Evolutionary conservation across 768 basidiomycete genomes (phyloP).

Genomic region (Clitopilus passeckerianus): DNA sequence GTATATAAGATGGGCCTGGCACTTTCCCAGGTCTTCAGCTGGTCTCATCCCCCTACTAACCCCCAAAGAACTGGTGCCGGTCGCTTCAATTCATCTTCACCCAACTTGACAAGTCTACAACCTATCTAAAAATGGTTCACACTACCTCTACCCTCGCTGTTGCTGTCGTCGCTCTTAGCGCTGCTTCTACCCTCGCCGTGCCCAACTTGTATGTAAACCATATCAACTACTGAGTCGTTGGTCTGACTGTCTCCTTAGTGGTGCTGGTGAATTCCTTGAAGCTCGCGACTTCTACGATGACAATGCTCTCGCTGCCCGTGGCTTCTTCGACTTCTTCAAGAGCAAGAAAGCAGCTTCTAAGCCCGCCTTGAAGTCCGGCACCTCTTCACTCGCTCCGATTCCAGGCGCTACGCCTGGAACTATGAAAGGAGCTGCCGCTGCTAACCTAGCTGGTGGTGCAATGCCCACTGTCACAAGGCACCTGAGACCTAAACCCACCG

Average conservation of each 20-base stretch:
- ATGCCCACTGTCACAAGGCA: constrained; percentile 1
- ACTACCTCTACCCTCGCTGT: constrained; percentile 24
- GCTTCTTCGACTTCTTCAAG: constrained; percentile 7
- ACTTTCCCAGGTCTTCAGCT: constrained; percentile 19
- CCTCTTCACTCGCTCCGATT: constrained; percentile 16
- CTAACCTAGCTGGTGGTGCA: constrained; percentile 2
- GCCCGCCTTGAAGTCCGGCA: neutral
- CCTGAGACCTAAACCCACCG: neutral
- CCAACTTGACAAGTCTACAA: constrained; percentile 2
- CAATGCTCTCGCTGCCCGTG: constrained; percentile 16
- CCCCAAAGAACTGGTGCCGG: constrained; percentile 26
- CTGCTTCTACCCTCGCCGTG: constrained; percentile 21
- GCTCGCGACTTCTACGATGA: constrained; percentile 17
- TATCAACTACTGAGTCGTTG: neutral
- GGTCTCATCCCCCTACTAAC: constrained; percentile 24
- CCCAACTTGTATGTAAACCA: constrained; percentile 18
- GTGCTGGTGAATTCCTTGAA: constrained; percentile 10
- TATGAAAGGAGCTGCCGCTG: neutral
- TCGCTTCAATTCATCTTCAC: constrained; percentile 18
- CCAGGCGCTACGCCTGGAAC: constrained; percentile 3
- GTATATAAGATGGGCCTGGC: neutral
- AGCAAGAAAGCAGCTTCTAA: neutral
- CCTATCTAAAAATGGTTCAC: constrained; percentile 22
- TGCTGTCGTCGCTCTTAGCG: constrained; percentile 23
- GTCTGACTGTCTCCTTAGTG: constrained; percentile 5